Base-by-base conservation (phyloP, 1,139 yeast genomes). In the Barnettozyma hawaiiensis region DNA sequence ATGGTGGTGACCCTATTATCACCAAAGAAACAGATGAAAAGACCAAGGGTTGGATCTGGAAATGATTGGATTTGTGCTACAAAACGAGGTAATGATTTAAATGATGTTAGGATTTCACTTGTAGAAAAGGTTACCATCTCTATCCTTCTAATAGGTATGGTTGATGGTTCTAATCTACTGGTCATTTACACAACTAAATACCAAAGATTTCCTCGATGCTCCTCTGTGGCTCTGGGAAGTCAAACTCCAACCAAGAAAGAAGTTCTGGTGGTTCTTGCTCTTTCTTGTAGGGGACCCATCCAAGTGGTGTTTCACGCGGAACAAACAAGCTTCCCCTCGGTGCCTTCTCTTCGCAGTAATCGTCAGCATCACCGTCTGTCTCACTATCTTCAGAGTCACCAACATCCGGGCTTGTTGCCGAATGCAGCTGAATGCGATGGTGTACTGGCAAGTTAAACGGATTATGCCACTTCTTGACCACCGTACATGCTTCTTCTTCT, bases 1-100 rank as follows among this genome's bases (percentile, higher is more conserved):
- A 64, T 43, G 67, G 67, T 2, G 44, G 59, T n/a, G 47, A 55
- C 18, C 61, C 67, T 5, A 48, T 50, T n/a, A 47, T 55, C 15
- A 65, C 63, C 37, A 41, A 46, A 6, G 11, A 42, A 12, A 32
- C 39, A 10, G 39, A 28, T 18, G 33, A 21, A 7, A 33, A 33
- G 12, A 12, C 41, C 14, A 35, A 38, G 7, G 40, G 45, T 5
- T 51, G 56, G 56, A 42, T 51, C 18, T 52, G 54, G 56, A 48
- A 46, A 18, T 33, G 27, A 33, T 21, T 15, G n/a, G n/a, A n/a
- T n/a, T n/a, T n/a, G n/a, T n/a, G n/a, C n/a, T n/a, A n/a, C n/a
- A 12, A 14, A 7, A 18, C 15, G 34, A 31, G n/a, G 31, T 15
- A 9, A 31, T 12, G 21, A 31, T n/a, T 10, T 31, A 15, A 19